Evolutionary conservation across 495 filamentous ascomycete species (phyloP).

Genomic region (Hapsidospora chrysogenum): DNA sequence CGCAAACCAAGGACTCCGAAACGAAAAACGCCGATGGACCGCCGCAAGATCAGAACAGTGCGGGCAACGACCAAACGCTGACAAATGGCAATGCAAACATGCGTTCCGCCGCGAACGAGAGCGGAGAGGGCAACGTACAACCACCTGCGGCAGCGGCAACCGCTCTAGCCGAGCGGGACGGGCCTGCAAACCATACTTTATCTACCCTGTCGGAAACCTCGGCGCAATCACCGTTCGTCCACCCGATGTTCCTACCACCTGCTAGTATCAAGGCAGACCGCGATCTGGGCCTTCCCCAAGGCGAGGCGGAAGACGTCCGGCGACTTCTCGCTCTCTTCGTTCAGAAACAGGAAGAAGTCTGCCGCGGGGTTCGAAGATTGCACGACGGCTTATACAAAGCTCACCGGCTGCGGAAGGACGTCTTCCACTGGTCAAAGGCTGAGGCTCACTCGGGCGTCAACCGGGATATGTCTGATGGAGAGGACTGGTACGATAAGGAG

Average conservation of each 20-base stretch:
- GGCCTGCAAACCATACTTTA: too few species aligned
- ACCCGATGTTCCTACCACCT: conserved; percentile 74
- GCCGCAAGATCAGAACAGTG: too few species aligned
- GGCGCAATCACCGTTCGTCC: conserved; percentile 33
- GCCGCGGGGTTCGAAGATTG: conserved; percentile 60
- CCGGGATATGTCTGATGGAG: conserved; percentile 63
- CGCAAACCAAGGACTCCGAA: background rate
- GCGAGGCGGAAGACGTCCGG: conserved; percentile 79
- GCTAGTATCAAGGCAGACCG: conserved; percentile 51
- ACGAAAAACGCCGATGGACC: too few species aligned
- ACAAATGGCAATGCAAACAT: conserved; percentile 1
- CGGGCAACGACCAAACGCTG: conserved; percentile 2
- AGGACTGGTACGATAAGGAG: conserved; percentile 91
- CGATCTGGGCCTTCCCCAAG: conserved; percentile 60
- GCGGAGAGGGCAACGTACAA: background rate
- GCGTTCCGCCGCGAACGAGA: background rate
- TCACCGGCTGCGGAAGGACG: conserved; percentile 58
- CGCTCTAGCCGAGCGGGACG: too few species aligned
- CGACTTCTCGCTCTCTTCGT: conserved; percentile 71
- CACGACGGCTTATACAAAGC: conserved; percentile 61
- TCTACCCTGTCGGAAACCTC: too few species aligned
- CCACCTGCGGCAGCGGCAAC: too few species aligned
- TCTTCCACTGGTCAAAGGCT: conserved; percentile 72
- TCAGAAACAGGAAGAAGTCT: conserved; percentile 91
- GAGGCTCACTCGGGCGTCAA: conserved; percentile 70